These are phyloP conservation scores for Picea engelmannii DNA, from an alignment of 83 land plant species.

Conservation along the genomic window DNA sequence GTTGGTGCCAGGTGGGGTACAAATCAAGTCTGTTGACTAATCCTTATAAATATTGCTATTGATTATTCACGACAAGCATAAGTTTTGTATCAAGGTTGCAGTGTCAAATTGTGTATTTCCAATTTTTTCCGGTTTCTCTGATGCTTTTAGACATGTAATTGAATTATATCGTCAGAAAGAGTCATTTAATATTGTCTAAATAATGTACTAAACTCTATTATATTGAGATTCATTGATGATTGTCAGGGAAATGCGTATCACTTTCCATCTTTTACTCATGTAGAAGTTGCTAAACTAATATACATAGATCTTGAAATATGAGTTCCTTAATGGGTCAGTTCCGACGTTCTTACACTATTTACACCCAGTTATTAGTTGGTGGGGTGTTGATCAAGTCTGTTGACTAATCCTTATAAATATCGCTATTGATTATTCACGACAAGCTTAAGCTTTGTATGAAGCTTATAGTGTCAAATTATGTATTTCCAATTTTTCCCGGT, in stretches of 20 bases:
- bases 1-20: background rate
- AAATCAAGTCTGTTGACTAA: too few relatives aligned
- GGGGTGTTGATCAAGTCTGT: too few relatives aligned
- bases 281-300: too few relatives aligned
- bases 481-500: conserved; percentile 3
- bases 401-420: background rate
- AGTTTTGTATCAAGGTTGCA: conserved; percentile 9
- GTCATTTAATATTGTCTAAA: background rate
- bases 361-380: background rate
- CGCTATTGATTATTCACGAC: conserved; percentile 2
- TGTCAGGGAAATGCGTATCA: background rate
- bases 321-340: too few relatives aligned
- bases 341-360: too few relatives aligned
- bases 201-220: background rate
- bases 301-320: too few relatives aligned
- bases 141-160: conserved; percentile 4
- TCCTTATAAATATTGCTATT: background rate
- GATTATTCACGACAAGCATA: conserved; percentile 1
- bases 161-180: background rate
- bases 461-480: conserved; percentile 7
- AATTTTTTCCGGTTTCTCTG: background rate
- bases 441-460: conserved; percentile 13
- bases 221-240: background rate
- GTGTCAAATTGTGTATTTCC: conserved; percentile 6
- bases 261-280: too few relatives aligned